A percentile compares a stretch with the other conserved stretches of the same genome.
phyloP scores from a whole-genome alignment of 2,329 filamentous ascomycete species.

The Trichoderma harzianum region DNA sequence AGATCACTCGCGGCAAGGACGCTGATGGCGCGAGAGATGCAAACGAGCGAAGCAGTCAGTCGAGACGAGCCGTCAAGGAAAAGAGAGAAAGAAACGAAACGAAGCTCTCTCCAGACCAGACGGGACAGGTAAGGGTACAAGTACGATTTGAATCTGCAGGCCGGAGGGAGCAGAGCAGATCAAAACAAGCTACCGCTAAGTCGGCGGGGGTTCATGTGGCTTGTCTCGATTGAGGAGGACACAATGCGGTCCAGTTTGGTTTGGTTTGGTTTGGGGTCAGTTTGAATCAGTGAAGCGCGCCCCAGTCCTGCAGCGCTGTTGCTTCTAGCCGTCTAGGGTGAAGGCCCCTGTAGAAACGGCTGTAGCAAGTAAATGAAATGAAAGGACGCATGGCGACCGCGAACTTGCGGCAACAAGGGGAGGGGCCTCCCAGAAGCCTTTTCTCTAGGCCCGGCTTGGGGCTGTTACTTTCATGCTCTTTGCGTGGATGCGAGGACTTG shows the following conservation, averaged over 20 bases:
- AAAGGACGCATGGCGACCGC: constrained; percentile 9
- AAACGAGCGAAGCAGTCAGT: constrained; percentile 6
- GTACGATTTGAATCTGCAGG: constrained; percentile 1
- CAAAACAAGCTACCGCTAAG: constrained; percentile 14
- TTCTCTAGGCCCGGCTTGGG: background rate
- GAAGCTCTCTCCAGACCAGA: constrained; percentile 2
- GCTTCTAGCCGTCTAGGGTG: background rate
- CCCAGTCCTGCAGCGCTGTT: constrained; percentile 5
- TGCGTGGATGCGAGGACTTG: background rate
- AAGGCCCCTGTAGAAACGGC: constrained; percentile 12
- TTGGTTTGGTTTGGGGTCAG: background rate
- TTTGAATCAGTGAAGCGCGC: constrained; percentile 7
- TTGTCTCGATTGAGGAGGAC: constrained; percentile 9
- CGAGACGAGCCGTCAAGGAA: background rate
- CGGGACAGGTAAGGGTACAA: constrained; percentile 12
- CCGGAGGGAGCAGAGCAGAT: background rate
- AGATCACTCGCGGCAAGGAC: constrained; percentile 1
- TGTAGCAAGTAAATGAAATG: constrained; percentile 16
- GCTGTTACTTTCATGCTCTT: background rate
- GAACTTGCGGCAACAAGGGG: constrained; percentile 9
- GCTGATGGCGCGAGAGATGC: background rate
- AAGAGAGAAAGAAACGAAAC: background rate
- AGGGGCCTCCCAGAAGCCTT: constrained; percentile 2
- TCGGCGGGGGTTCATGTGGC: background rate
- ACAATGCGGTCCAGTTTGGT: background rate